A percentile compares a stretch with the other conserved stretches of the same genome.
These are phyloP conservation scores for Microbotryomycetes sp. DNA, from an alignment of 1,284 basidiomycete genomes.

Conservation along the genomic window DNA sequence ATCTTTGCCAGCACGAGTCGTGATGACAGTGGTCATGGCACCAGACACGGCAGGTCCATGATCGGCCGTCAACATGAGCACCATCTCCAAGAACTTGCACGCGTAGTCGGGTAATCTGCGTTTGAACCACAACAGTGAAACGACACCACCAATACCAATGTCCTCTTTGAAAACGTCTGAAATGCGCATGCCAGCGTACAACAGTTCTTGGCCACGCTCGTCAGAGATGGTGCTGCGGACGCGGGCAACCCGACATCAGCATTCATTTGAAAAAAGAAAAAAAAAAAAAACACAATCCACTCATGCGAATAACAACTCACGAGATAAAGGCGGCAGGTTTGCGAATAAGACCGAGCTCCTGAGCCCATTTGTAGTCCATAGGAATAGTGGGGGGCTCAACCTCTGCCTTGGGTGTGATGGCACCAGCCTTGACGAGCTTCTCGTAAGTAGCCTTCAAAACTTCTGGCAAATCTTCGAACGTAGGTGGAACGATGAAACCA, in stretches of 20 bases:
- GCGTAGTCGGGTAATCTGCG: conserved; percentile 73
- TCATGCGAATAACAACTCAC: too few relatives aligned
- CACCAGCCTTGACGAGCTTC: conserved; percentile 64
- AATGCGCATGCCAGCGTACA: conserved; percentile 99
- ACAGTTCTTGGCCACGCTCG: conserved; percentile 95
- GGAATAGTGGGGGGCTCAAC: conserved; percentile 90
- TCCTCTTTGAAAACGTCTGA: conserved; percentile 98
- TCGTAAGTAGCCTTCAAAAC: conserved; percentile 82
- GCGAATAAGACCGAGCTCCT: conserved; percentile 93
- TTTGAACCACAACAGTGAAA: conserved; percentile 97
- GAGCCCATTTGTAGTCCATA: conserved; percentile 99
- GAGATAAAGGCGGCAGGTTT: conserved; percentile 96
- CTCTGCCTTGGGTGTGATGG: conserved; percentile 68
- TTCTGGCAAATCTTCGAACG: conserved; percentile 89
- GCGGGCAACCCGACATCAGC: background rate
- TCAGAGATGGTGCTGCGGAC: conserved; percentile 85
- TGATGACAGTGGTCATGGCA: conserved; percentile 99
- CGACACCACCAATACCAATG: conserved; percentile 94
- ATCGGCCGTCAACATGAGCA: conserved; percentile 96
- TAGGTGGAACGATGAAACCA: conserved; percentile 94
- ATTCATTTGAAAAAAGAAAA: background rate
- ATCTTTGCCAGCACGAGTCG: conserved; percentile 97
- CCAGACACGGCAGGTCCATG: conserved; percentile 60
- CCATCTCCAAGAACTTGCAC: conserved; percentile 98
- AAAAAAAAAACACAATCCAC: too few relatives aligned